Percentiles rank a stretch among this genome's conserved stretches.
phyloP scores from a whole-genome alignment of 1,139 yeast genomes.

The Pneumocystis murina region DNA sequence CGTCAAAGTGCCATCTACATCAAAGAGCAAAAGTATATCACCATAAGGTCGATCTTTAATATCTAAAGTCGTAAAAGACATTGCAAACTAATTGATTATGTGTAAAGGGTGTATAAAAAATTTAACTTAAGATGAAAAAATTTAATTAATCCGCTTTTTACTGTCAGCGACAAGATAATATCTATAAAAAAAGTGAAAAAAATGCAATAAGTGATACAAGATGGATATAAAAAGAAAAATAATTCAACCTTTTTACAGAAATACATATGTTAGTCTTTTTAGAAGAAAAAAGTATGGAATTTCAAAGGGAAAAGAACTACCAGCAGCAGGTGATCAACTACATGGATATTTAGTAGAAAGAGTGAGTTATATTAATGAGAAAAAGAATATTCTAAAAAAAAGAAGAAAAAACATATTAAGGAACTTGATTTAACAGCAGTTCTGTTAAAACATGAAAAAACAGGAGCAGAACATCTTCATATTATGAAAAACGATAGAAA shows the following conservation, averaged over 20 bases:
- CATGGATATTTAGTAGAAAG: conserved; percentile 1
- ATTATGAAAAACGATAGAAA: conserved; percentile 68
- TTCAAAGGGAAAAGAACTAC: neutral
- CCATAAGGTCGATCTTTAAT: conserved; percentile 25
- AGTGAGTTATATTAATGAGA: neutral
- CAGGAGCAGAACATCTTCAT: conserved; percentile 75
- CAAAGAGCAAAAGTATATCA: conserved; percentile 56
- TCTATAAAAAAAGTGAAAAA: neutral
- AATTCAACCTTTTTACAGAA: neutral
- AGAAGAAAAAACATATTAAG: conserved; percentile 50
- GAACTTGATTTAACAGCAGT: conserved; percentile 73
- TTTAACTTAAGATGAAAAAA: no score
- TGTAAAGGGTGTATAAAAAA: no score
- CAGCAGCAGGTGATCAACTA: neutral
- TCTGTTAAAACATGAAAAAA: conserved; percentile 45
- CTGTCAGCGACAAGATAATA: neutral
- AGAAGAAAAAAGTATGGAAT: neutral
- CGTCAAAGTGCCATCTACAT: conserved; percentile 95
- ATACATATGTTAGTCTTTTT: neutral
- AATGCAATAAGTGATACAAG: neutral
- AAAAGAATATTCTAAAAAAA: neutral
- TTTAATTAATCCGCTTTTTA: no score
- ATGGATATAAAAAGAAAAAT: neutral
- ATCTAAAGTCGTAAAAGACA: conserved; percentile 11
- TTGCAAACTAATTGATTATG: neutral